Evolutionary conservation across 78 protist species (phyloP).

Genomic region (Ministeria vibrans): DNA sequence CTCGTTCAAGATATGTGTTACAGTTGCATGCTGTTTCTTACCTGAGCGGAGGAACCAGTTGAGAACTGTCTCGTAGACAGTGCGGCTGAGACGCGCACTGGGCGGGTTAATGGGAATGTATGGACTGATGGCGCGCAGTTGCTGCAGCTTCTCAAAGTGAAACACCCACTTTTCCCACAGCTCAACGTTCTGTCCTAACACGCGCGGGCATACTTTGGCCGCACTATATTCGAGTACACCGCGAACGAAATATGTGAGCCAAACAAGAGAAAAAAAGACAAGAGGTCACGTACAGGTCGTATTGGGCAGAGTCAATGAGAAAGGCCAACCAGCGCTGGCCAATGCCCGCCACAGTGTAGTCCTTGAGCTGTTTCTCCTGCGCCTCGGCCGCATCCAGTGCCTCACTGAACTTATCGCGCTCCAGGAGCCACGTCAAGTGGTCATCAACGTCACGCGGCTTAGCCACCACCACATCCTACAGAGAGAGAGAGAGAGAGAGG

Average conservation of each 20-base stretch:
- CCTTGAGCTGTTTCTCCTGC: not conserved
- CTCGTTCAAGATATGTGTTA: too few relatives aligned
- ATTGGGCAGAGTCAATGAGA: not conserved
- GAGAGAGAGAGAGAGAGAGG: too few relatives aligned
- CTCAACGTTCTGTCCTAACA: slow-evolving; percentile 26
- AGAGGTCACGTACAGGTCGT: not conserved
- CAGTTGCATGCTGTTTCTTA: too few relatives aligned
- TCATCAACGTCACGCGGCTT: slow-evolving; percentile 73
- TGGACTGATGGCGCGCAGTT: slow-evolving; percentile 45
- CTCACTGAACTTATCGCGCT: slow-evolving; percentile 46
- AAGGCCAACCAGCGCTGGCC: slow-evolving; percentile 51
- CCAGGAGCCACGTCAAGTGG: slow-evolving; percentile 72
- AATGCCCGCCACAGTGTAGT: slow-evolving; percentile 29
- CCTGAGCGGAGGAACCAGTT: slow-evolving; percentile 28
- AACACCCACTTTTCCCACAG: slow-evolving; percentile 67
- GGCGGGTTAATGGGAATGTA: slow-evolving; percentile 54
- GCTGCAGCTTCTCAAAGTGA: slow-evolving; percentile 22
- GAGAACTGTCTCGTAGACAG: slow-evolving; percentile 55
- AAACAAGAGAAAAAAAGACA: not conserved
- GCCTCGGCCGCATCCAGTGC: slow-evolving; percentile 51
- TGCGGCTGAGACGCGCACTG: slow-evolving; percentile 17
- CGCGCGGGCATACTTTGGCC: slow-evolving; percentile 41
- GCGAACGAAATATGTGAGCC: not conserved
- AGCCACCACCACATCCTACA: slow-evolving; percentile 78
- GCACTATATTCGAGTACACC: slow-evolving; percentile 31